Evolutionary conservation across 441 rosid species (phyloP).

Genomic region (Arabidopsis hybrid): DNA sequence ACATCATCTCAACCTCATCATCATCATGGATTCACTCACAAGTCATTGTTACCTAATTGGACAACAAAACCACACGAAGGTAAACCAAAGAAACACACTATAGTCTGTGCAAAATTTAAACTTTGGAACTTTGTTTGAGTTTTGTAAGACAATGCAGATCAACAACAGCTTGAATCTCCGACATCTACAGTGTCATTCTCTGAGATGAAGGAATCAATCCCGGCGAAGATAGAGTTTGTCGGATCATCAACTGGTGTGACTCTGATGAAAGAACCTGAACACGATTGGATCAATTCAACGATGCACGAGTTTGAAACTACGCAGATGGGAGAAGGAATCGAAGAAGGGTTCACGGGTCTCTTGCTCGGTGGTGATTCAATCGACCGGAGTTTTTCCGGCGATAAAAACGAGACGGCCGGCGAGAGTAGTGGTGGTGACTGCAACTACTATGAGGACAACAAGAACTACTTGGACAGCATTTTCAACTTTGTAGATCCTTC

Average conservation of each 20-base stretch:
- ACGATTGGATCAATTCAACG: slow-evolving; percentile 62
- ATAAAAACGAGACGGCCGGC: slow-evolving; percentile 37
- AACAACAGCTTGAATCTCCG: slow-evolving; percentile 67
- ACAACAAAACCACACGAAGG: slow-evolving; percentile 42
- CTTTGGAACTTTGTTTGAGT: background rate
- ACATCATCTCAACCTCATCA: slow-evolving; percentile 8
- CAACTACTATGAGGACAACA: slow-evolving; percentile 76
- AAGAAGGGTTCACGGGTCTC: slow-evolving; percentile 82
- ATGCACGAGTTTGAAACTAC: slow-evolving; percentile 60
- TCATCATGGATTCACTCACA: slow-evolving; percentile 25
- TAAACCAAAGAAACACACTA: slow-evolving; percentile 5
- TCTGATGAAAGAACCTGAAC: slow-evolving; percentile 59
- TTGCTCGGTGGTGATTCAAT: slow-evolving; percentile 51
- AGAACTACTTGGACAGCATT: slow-evolving; percentile 94
- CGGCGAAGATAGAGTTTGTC: slow-evolving; percentile 57
- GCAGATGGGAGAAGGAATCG: slow-evolving; percentile 46
- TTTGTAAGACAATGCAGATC: slow-evolving; percentile 22
- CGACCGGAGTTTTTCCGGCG: slow-evolving; percentile 43
- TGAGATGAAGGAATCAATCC: slow-evolving; percentile 50
- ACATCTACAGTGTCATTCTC: slow-evolving; percentile 83
- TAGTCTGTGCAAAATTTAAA: background rate
- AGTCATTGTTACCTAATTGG: slow-evolving; percentile 35
- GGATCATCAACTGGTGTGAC: slow-evolving; percentile 47
- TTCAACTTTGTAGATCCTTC: slow-evolving; percentile 90
- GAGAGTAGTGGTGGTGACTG: slow-evolving; percentile 53